Base-by-base conservation (phyloP, 768 basidiomycete genomes). In the Termitomyces sp. region DNA sequence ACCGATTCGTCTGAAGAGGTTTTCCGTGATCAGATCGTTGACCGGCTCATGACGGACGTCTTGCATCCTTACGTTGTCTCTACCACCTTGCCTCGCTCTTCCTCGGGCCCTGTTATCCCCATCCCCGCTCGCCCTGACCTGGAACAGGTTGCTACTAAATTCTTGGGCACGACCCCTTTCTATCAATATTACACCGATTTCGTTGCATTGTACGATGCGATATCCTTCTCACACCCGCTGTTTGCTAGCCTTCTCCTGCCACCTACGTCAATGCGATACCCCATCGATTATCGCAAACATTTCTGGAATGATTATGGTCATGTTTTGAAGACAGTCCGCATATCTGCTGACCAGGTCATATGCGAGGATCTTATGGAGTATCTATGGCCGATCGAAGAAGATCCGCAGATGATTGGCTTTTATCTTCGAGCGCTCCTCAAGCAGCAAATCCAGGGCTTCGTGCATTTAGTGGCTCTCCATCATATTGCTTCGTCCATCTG, bases 101-200 rank as follows among this genome's bases (percentile, higher is more conserved):
- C 15, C 17, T 28, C 68, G n/a, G 53, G 60, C 9, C 57, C 66
- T 7, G 35, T 65, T 15, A 40, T 58, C 53, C 61, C 55, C 43
- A 55, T 53, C 50, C 58, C 22, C 28, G 58, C 62, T 11, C 48
- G 54, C 38, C 61, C 61, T 21, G 66, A 68, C 57, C 67, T 91
- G 52, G 88, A 90, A 59, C 61, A 70, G 6, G 82, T 79, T 2
- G 77, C 88, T 2, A 56, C 65, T 12, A 71, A 73, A 24, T 85
- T 85, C 67, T 79, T 92, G n/a, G 84, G 87, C 0, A 58, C 76
- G 5, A 84, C 85, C 0, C 92, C 94, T 0, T 98, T 98, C 75
- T 97, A 84, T 74, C 93, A 96, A 67, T 92, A 88, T 64, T 98
- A 93, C 72, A 88, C 88, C 14, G 94, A 97, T 69, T 87, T 97